phyloP scores from a whole-genome alignment of 2,329 filamentous ascomycete species.

The Alternaria arbusti region DNA sequence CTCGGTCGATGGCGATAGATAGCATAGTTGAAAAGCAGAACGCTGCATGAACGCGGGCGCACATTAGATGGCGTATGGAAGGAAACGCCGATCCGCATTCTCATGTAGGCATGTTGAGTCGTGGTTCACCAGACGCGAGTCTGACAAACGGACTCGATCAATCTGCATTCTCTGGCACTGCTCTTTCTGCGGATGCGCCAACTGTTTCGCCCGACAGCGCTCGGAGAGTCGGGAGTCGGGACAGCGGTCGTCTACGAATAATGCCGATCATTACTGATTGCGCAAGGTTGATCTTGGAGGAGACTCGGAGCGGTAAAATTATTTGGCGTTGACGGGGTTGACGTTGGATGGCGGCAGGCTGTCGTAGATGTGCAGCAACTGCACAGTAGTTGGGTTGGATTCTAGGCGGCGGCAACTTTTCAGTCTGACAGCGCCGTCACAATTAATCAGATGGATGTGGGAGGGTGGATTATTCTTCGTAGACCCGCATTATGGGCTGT shows the following conservation, averaged over 20 bases:
- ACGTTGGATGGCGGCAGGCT: background rate
- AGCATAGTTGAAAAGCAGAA: constrained; percentile 49
- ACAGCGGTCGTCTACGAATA: background rate
- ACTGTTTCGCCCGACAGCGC: constrained; percentile 4
- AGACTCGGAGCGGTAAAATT: constrained; percentile 10
- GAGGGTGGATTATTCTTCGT: background rate
- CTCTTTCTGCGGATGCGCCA: background rate
- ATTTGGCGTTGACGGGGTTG: constrained; percentile 21
- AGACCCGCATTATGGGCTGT: background rate
- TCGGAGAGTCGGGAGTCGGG: background rate
- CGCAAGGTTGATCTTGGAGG: background rate
- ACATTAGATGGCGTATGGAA: background rate
- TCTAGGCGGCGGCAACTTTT: constrained; percentile 10
- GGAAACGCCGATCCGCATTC: background rate
- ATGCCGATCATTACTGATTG: background rate
- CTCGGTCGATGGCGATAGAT: constrained; percentile 48
- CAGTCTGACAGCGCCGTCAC: background rate
- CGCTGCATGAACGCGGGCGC: constrained; percentile 30
- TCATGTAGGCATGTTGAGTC: background rate
- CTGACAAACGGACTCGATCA: constrained; percentile 4
- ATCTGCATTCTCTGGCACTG: constrained; percentile 1
- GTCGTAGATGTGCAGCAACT: background rate
- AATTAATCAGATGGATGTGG: background rate
- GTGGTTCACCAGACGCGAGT: constrained; percentile 6
- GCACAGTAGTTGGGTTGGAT: background rate